phyloP scores from a whole-genome alignment of 345 rosid genomes.

The Rhizophora mangle region DNA sequence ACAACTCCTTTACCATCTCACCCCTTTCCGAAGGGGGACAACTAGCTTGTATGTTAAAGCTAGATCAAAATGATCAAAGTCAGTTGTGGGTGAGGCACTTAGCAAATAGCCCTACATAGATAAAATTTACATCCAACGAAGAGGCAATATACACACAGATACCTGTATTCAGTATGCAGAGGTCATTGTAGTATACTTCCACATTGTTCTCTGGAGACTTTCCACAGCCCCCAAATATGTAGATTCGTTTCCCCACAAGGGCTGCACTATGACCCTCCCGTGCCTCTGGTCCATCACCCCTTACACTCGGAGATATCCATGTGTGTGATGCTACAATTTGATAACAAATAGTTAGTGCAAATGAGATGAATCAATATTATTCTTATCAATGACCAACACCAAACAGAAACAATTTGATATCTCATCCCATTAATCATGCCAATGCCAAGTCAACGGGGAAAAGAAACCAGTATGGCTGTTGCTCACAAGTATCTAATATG shows the following conservation, averaged over 20 bases:
- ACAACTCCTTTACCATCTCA: background rate
- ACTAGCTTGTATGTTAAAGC: background rate
- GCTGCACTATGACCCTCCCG: constrained; percentile 97
- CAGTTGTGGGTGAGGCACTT: background rate
- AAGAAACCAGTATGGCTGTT: constrained; percentile 5
- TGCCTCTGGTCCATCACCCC: constrained; percentile 92
- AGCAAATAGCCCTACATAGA: background rate
- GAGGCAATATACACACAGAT: background rate
- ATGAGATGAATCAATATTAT: background rate
- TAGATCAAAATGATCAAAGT: background rate
- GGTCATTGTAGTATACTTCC: constrained; percentile 83
- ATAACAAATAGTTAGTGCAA: constrained; percentile 3
- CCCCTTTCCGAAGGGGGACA: background rate
- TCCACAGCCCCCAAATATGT: constrained; percentile 93
- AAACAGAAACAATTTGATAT: background rate
- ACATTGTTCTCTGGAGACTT: constrained; percentile 56
- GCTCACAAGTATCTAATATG: constrained; percentile 81
- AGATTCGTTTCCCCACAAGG: constrained; percentile 82
- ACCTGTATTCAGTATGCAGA: constrained; percentile 92
- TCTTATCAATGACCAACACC: background rate
- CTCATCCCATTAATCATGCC: background rate
- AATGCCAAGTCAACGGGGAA: background rate
- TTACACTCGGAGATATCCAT: constrained; percentile 81
- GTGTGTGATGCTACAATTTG: constrained; percentile 66
- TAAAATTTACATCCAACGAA: background rate